Conservation (phyloP, 331 rosid genomes). For the Phaseolus coccineus region DNA sequence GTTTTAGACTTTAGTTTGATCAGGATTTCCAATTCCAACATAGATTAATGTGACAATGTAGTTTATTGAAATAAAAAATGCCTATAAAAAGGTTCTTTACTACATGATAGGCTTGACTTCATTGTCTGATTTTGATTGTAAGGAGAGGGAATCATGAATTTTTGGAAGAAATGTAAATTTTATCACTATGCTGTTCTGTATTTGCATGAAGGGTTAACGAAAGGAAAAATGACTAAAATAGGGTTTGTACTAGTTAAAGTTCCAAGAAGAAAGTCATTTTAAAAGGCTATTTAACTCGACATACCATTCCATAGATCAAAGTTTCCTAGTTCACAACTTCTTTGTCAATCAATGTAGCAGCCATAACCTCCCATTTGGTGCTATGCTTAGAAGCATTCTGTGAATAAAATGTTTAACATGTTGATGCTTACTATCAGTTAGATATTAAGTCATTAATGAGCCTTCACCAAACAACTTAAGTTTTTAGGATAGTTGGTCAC, state of each 20-base stretch:
- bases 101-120: background rate
- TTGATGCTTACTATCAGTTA: too few species aligned
- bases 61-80: background rate
- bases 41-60: background rate
- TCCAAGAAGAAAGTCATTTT: background rate
- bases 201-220: background rate
- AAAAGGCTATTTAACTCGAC: too few species aligned
- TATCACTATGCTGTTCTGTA: background rate
- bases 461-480: too few species aligned
- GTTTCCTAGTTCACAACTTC: conserved; percentile 16
- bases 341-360: background rate
- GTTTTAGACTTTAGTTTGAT: background rate
- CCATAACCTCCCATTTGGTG: too few species aligned
- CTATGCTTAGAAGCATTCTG: too few species aligned
- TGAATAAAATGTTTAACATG: too few species aligned
- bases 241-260: background rate
- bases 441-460: too few species aligned
- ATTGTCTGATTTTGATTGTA: background rate
- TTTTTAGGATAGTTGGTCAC: too few species aligned
- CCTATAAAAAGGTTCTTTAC: background rate
- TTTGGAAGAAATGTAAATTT: background rate
- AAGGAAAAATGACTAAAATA: background rate
- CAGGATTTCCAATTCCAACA: background rate
- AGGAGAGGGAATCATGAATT: background rate
- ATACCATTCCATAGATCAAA: background rate